A percentile compares a stretch with the other conserved stretches of the same genome.
Evolutionary conservation across 2,329 filamentous ascomycete genomes (phyloP).

Genomic region (Furcasterigmium furcatum): DNA sequence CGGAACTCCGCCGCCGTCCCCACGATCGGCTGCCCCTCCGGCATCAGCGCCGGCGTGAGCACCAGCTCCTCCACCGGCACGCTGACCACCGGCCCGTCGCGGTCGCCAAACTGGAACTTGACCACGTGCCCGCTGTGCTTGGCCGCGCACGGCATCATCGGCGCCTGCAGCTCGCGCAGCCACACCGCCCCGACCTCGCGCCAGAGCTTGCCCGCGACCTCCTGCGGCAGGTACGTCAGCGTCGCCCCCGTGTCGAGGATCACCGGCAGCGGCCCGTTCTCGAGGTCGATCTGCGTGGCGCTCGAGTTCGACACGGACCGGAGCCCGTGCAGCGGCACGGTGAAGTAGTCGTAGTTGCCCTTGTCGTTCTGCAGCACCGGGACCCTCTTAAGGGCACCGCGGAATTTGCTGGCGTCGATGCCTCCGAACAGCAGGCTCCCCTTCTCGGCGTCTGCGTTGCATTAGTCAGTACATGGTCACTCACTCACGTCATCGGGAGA

Average conservation of each 20-base stretch:
- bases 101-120: constrained; percentile 49
- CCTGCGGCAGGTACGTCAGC: constrained; percentile 64
- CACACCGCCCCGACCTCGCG: constrained; percentile 51
- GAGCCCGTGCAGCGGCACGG: constrained; percentile 45
- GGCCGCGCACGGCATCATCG: constrained; percentile 49
- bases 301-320: constrained; percentile 24
- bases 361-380: constrained; percentile 46
- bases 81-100: constrained; percentile 44
- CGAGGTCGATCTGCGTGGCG: background rate
- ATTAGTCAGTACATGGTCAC: constrained; percentile 4
- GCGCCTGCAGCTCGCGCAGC: constrained; percentile 26
- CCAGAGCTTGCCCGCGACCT: constrained; percentile 52
- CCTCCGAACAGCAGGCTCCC: constrained; percentile 78
- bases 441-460: constrained; percentile 46
- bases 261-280: constrained; percentile 44
- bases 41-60: constrained; percentile 18
- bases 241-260: constrained; percentile 76
- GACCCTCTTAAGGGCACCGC: constrained; percentile 59
- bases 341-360: constrained; percentile 39
- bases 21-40: background rate
- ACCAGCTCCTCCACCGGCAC: constrained; percentile 55
- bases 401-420: constrained; percentile 73
- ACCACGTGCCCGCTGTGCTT: constrained; percentile 43
- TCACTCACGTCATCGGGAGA: background rate
- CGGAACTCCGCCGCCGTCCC: constrained; percentile 18